Conservation (phyloP, 169 alveolate genomes). For the Neospora caninum region DNA sequence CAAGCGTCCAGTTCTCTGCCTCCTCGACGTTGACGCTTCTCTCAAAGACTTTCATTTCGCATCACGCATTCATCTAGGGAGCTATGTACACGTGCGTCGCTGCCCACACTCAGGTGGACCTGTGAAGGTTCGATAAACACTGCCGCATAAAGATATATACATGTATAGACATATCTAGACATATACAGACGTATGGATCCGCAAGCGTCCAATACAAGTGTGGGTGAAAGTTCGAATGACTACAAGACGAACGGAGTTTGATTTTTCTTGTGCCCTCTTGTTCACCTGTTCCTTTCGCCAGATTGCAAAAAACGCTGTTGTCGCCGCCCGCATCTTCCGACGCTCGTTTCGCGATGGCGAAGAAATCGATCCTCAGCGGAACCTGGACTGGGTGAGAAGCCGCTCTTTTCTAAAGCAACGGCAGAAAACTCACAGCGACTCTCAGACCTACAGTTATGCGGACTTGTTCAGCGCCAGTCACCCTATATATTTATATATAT, state of each 20-base stretch:
- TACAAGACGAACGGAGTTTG: too few relatives aligned
- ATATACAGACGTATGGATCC: not conserved
- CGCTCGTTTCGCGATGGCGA: constrained; percentile 1
- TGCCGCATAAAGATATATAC: not conserved
- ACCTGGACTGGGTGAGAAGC: not conserved
- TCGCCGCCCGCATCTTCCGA: constrained; percentile 87
- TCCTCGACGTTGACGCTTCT: too few relatives aligned
- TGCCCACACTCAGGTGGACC: too few relatives aligned
- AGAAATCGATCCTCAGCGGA: not conserved
- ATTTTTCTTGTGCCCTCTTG: too few relatives aligned
- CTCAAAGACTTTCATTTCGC: too few relatives aligned
- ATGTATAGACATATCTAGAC: not conserved
- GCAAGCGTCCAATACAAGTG: not conserved
- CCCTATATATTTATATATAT: not conserved
- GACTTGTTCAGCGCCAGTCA: too few relatives aligned
- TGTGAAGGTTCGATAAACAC: too few relatives aligned
- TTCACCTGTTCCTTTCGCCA: constrained; percentile 71
- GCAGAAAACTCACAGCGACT: too few relatives aligned
- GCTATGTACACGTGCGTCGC: too few relatives aligned
- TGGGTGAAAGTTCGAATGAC: not conserved
- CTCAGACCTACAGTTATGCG: too few relatives aligned
- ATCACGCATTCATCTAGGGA: too few relatives aligned
- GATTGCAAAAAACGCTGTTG: constrained; percentile 79
- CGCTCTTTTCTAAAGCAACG: not conserved
- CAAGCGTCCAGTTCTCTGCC: too few relatives aligned